These are phyloP conservation scores for Colletotrichum liaoningense DNA, from an alignment of 2,329 filamentous ascomycete species.

Conservation along the genomic window DNA sequence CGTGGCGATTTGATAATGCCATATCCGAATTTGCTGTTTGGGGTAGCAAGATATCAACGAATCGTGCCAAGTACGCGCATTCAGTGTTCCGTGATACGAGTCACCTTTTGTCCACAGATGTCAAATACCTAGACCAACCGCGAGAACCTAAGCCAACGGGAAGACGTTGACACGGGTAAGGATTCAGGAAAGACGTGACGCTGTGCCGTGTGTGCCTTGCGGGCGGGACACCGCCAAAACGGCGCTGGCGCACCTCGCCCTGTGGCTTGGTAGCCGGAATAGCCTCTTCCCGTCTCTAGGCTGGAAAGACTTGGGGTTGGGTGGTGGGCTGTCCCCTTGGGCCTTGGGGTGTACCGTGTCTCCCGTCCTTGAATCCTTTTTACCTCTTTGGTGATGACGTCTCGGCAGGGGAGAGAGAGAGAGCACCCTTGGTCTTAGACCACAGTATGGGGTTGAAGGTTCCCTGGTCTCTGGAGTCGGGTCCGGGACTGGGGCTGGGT, in stretches of 20 bases:
- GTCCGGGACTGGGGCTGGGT: not conserved
- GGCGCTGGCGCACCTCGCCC: constrained; percentile 11
- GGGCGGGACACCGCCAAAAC: not conserved
- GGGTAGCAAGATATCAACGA: not conserved
- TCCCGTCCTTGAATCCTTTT: constrained; percentile 13
- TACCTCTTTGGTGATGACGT: constrained; percentile 13
- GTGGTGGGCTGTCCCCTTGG: too few species aligned
- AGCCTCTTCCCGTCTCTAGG: constrained; percentile 11
- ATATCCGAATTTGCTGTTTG: not conserved
- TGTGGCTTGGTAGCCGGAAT: constrained; percentile 23
- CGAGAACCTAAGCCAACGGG: too few species aligned
- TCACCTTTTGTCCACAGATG: not conserved
- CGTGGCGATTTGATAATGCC: not conserved
- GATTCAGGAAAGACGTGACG: not conserved
- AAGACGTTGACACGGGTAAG: not conserved
- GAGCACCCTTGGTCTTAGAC: not conserved
- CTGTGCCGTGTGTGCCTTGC: not conserved
- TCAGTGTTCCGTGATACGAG: not conserved
- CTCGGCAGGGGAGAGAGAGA: not conserved
- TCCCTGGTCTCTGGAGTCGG: not conserved
- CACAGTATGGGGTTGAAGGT: not conserved
- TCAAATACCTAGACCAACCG: too few species aligned
- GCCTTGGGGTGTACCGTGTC: too few species aligned
- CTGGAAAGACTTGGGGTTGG: not conserved
- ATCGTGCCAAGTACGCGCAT: not conserved